Percentiles rank a stretch among this genome's conserved stretches.
These are phyloP conservation scores for Fusarium sulawesiense DNA, from an alignment of 2,329 filamentous ascomycete species.

Conservation along the genomic window DNA sequence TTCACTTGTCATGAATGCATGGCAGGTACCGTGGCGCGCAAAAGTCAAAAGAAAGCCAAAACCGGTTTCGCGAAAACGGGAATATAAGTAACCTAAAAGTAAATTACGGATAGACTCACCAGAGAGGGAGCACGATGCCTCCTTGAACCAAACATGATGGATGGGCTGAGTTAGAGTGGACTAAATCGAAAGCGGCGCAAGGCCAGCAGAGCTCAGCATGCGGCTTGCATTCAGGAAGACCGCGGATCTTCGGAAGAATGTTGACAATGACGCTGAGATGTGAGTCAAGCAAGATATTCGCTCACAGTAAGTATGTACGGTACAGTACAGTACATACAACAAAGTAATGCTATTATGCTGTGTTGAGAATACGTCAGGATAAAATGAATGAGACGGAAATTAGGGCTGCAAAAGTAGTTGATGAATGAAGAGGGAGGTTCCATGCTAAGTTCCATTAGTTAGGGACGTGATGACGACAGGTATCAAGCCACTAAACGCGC, in stretches of 20 bases:
- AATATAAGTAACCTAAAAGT: slow-evolving; percentile 5
- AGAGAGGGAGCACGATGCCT: slow-evolving; percentile 60
- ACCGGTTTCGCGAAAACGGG: slow-evolving; percentile 31
- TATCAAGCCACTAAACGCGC: slow-evolving; percentile 42
- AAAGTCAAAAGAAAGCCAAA: slow-evolving; percentile 43
- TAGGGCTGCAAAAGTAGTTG: slow-evolving; percentile 27
- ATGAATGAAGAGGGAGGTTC: slow-evolving; percentile 30
- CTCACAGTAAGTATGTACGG: slow-evolving; percentile 6
- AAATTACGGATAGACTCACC: slow-evolving; percentile 55
- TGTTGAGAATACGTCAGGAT: slow-evolving; percentile 3
- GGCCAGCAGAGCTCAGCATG: slow-evolving; percentile 37
- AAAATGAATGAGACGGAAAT: slow-evolving; percentile 20
- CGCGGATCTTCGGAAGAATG: slow-evolving; percentile 12
- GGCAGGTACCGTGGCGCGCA: slow-evolving; percentile 25
- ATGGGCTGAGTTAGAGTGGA: slow-evolving; percentile 14
- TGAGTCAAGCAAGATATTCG: slow-evolving; percentile 20
- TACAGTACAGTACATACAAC: background rate
- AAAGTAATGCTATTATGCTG: slow-evolving; percentile 7
- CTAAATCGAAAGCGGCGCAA: slow-evolving; percentile 39
- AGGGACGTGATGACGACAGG: slow-evolving; percentile 42
- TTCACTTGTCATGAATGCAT: slow-evolving; percentile 6
- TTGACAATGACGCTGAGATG: slow-evolving; percentile 17
- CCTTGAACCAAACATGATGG: slow-evolving; percentile 64
- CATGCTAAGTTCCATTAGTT: slow-evolving; percentile 18
- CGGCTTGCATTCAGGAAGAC: slow-evolving; percentile 37